These are phyloP conservation scores for Thuja plicata DNA, from an alignment of 83 land plant genomes.

Conservation along the genomic window DNA sequence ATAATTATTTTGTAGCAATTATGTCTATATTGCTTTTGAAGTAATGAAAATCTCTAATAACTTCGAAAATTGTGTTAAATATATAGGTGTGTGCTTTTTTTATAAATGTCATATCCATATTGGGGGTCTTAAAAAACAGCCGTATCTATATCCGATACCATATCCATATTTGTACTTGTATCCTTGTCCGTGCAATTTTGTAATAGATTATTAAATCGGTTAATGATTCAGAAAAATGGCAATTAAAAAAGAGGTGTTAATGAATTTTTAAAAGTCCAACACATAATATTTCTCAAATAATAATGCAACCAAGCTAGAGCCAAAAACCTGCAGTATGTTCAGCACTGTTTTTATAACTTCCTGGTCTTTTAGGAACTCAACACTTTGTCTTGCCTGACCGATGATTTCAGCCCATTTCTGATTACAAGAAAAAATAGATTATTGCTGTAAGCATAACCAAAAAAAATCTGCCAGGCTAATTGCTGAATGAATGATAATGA, in stretches of 20 bases:
- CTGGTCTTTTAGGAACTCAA: conserved; percentile 85
- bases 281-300: neutral
- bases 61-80: too few species aligned
- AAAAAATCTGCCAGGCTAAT: neutral
- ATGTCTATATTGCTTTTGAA: too few species aligned
- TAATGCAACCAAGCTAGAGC: neutral
- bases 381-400: conserved; percentile 90
- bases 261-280: neutral
- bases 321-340: conserved; percentile 87
- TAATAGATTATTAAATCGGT: neutral
- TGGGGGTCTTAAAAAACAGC: too few species aligned
- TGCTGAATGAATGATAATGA: neutral
- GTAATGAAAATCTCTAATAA: too few species aligned
- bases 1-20: too few species aligned
- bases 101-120: too few species aligned
- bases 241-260: neutral
- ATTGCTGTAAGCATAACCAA: neutral
- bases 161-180: too few species aligned
- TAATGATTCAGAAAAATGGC: neutral
- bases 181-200: too few species aligned
- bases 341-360: conserved; percentile 87
- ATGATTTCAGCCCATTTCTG: conserved; percentile 99
- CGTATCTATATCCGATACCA: too few species aligned
- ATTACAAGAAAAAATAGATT: conserved; percentile 10
- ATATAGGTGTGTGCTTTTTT: too few species aligned